Conservation (phyloP, 352 stramenopile genomes). For the Phytophthora vignae region DNA sequence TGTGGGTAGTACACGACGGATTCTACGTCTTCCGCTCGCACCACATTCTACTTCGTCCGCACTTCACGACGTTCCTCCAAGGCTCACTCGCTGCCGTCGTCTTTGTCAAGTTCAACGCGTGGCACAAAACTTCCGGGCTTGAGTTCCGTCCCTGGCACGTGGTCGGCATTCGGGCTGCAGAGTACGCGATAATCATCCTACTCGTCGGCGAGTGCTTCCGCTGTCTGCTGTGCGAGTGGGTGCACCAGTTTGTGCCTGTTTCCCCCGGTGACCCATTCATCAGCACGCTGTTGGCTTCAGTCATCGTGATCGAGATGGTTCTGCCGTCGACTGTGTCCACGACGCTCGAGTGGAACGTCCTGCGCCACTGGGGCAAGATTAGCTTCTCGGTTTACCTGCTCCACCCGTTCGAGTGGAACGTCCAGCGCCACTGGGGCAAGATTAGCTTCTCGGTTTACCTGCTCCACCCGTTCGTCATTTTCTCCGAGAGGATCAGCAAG, state of each 20-base stretch:
- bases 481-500: constrained; percentile 2
- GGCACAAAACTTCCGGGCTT: constrained; percentile 15
- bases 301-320: constrained; percentile 53
- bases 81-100: constrained; percentile 44
- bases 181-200: constrained; percentile 22
- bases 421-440: constrained; percentile 30
- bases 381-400: constrained; percentile 59
- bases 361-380: constrained; percentile 37
- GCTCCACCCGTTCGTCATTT: constrained; percentile 44
- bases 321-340: constrained; percentile 33
- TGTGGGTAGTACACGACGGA: constrained; percentile 31
- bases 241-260: constrained; percentile 25
- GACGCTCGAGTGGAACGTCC: constrained; percentile 39
- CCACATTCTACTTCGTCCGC: constrained; percentile 37
- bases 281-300: constrained; percentile 25
- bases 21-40: constrained; percentile 24
- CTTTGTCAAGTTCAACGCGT: constrained; percentile 28
- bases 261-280: constrained; percentile 27
- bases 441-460: constrained; percentile 56
- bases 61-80: constrained; percentile 45
- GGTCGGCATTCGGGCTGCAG: constrained; percentile 18
- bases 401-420: constrained; percentile 50
- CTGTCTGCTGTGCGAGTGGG: constrained; percentile 40
- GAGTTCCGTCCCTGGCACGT: constrained; percentile 19
- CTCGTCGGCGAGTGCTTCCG: constrained; percentile 36